Base-by-base conservation (phyloP, 2,329 filamentous ascomycete genomes). In the Stenocarpella maydis region DNA sequence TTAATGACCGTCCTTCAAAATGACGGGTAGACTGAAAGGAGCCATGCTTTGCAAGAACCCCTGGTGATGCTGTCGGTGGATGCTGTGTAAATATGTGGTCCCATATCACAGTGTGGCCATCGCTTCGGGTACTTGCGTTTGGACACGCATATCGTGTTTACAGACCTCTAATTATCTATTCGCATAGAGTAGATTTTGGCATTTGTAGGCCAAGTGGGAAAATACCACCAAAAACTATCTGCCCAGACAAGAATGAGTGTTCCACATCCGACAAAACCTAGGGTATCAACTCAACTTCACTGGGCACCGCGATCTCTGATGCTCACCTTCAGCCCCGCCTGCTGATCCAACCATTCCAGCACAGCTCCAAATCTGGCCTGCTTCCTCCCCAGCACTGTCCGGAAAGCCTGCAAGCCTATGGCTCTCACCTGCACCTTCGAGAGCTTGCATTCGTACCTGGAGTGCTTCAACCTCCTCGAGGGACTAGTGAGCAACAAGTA, bases 361-460 rank as follows among this genome's bases (percentile, higher is more conserved):
- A 95, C 85, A 37, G 80, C 80, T 6, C 76, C 76, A 78, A 94
- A 93, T 67, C 84, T 86, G 41, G 91, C 90, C 83, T 97, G 94
- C 78, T 91, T 93, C 74, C 84, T 86, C 58, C 79, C 78, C 74
- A 98, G 83, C 34, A 96, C 90, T 64, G 84, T 81, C 54, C 83
- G 78, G 75, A 97, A 97, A 6, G 94, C 93, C 34, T 84, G 83
- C 64, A 90, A 88, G 0, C 90, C 91, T 70, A 95, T 82, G 83
- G 90, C 90, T 67, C 79, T 76, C 2, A 88, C 82, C 75, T 95
- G 91, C 17, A 78, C 77, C 72, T 85, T 88, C 65, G 84, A 87
- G 37, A 95, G 82, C 24, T 82, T 81, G 74, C 90, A 93, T 17
- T 82, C 78, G 72, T 90, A 91, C 21, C 78, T 82, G 0, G 84